Evolutionary conservation across 306 rosid genomes (phyloP), one percentile per base, ranked within the genome.

Genomic region (Pachyrhizus erosus): DNA sequence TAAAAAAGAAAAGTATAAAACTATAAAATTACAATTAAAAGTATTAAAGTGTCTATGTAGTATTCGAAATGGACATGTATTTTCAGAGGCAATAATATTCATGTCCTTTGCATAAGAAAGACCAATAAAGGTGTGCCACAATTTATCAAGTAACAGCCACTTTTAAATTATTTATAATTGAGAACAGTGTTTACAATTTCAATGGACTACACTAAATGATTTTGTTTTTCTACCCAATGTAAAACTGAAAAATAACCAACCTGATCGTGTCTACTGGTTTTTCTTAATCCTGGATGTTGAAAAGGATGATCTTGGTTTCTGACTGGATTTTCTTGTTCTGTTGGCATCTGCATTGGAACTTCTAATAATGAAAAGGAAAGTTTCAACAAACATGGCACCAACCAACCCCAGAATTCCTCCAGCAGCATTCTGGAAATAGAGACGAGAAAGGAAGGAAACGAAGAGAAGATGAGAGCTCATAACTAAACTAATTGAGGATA

Each of bases 371-470:
- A 93, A 94, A 85, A 93, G 94, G 87, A 94, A 89, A 70, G 98
- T 91, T 80, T 94, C 97, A 34, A 95, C 95, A n/a, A 95, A 90
- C 98, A 93, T 89, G 86, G 90, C 95, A 57, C 87, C 89, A 37
- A 91, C 93, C 87, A 93, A 85, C 82, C 98, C 97, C 14, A 93
- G 90, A 81, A 91, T 87, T 64, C 98, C 97, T 85, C 98, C 97
- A 67, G 97, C 94, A 83, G 97, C 92, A 87, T 91, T 94, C 95
- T 94, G 92, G 71, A 83, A 51, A 73, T 11, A 76, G 37, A 54
- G 72, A 82, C 29, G 54, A 58, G 46, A 64, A 9, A 78, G 46
- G 72, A 62, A 74, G 46, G 17, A 2, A 62, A 55, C n/a, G 7
- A 15, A 52, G 18, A 52, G n/a, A 48, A 24, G 24, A 81, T 51